Percentiles rank a stretch among this genome's conserved stretches.
Evolutionary conservation across 495 filamentous ascomycete genomes (phyloP).

Genomic region (Thozetella sp.): DNA sequence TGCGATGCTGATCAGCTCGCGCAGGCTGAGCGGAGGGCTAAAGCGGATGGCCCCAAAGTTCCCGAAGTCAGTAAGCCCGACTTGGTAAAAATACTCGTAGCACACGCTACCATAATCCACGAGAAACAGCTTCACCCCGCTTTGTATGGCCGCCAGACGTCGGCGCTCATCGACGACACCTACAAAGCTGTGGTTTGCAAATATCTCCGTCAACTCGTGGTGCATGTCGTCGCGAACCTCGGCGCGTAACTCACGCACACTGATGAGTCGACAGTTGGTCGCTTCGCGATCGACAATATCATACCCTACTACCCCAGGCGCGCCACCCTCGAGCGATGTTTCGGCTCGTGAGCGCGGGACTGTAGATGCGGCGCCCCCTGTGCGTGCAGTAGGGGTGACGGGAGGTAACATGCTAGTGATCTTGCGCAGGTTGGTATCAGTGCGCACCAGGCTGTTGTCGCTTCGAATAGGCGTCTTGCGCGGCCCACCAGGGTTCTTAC

Average conservation of each 20-base stretch:
- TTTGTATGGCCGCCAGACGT: conserved; percentile 89
- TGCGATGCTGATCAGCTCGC: conserved; percentile 71
- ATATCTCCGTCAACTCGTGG: conserved; percentile 83
- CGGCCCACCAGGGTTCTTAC: conserved; percentile 23
- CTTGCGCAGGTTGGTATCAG: conserved; percentile 87
- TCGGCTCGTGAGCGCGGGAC: conserved; percentile 2
- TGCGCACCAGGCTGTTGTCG: conserved; percentile 89
- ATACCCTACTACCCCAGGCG: conserved; percentile 53
- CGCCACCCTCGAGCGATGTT: not conserved
- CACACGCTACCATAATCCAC: conserved; percentile 91
- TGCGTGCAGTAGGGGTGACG: conserved; percentile 19
- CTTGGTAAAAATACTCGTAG: conserved; percentile 95
- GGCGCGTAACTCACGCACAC: conserved; percentile 79
- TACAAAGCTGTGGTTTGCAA: conserved; percentile 90
- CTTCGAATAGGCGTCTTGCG: conserved; percentile 58
- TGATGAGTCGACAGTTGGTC: conserved; percentile 68
- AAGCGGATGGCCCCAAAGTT: conserved; percentile 90
- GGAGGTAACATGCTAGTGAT: conserved; percentile 91
- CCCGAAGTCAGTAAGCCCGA: conserved; percentile 93
- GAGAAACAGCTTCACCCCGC: conserved; percentile 89
- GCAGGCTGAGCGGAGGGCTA: conserved; percentile 71
- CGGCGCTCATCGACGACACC: conserved; percentile 87
- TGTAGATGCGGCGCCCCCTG: conserved; percentile 8
- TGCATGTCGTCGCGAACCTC: conserved; percentile 85
- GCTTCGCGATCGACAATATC: conserved; percentile 69